Conservation (phyloP, 768 basidiomycete species). For the Stropharia rugosoannulata region DNA sequence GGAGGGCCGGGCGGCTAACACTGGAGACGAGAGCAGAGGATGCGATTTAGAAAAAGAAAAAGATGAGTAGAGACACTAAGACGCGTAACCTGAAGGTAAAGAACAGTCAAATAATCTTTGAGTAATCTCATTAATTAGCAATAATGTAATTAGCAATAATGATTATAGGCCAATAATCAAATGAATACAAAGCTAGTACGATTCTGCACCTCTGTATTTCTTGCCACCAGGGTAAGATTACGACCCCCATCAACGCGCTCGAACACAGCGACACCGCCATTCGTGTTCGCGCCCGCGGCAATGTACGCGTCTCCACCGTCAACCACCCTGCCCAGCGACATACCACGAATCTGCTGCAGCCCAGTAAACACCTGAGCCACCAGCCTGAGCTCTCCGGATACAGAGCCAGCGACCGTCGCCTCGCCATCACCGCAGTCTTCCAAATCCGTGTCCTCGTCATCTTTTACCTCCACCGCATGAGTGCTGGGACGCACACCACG, state of each 20-base stretch:
- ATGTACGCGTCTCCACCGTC: conserved; percentile 40
- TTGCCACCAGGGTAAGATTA: conserved; percentile 48
- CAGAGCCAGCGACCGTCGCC: not conserved
- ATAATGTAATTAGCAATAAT: too few relatives aligned
- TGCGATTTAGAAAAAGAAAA: too few relatives aligned
- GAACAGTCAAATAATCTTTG: too few relatives aligned
- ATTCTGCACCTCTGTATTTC: conserved; percentile 49
- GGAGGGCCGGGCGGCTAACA: too few relatives aligned
- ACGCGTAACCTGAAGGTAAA: too few relatives aligned
- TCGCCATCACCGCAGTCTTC: not conserved
- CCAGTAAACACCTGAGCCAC: conserved; percentile 58
- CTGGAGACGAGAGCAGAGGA: too few relatives aligned
- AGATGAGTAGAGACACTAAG: too few relatives aligned
- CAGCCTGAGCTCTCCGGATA: conserved; percentile 24
- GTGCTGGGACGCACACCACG: not conserved
- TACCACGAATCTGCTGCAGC: conserved; percentile 59
- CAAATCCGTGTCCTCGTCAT: not conserved
- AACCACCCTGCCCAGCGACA: conserved; percentile 48
- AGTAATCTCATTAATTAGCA: not conserved
- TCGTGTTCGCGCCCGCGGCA: conserved; percentile 47
- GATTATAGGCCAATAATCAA: too few relatives aligned
- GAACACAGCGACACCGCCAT: conserved; percentile 57
- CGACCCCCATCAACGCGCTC: conserved; percentile 49
- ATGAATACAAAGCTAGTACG: conserved; percentile 52
- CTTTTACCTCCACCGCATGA: too few relatives aligned